Conservation (phyloP, 495 filamentous ascomycete species). For the Penicillium subrubescens region DNA sequence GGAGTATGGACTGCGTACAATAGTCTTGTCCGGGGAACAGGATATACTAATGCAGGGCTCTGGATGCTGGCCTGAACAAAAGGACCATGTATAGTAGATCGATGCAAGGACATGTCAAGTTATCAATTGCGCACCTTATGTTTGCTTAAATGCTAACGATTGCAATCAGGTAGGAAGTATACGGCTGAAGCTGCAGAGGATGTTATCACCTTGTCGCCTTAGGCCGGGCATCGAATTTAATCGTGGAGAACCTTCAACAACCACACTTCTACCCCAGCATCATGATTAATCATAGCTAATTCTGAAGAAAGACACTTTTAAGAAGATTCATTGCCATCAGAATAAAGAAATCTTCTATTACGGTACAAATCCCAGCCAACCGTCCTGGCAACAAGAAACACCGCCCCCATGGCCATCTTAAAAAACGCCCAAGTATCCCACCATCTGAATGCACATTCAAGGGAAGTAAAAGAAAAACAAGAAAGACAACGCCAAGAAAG, state of each 20-base stretch:
- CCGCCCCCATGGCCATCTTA: constrained; percentile 18
- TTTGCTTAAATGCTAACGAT: not conserved
- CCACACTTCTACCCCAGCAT: not conserved
- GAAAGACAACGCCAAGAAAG: constrained; percentile 1
- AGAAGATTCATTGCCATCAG: not conserved
- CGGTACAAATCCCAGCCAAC: constrained; percentile 18
- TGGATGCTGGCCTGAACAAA: not conserved
- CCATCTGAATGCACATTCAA: constrained; percentile 30
- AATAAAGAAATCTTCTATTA: constrained; percentile 18
- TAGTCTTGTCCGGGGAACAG: constrained; percentile 2
- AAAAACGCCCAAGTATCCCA: constrained; percentile 25
- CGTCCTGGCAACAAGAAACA: constrained; percentile 11
- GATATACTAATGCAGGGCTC: not conserved
- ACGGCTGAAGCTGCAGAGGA: not conserved
- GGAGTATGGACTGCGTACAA: not conserved
- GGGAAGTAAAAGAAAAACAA: constrained; percentile 6
- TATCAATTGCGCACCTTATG: not conserved
- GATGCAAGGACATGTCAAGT: not conserved
- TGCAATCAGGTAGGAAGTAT: not conserved
- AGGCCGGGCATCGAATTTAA: not conserved
- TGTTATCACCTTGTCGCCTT: no score
- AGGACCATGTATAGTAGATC: not conserved
- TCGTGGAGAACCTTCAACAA: not conserved
- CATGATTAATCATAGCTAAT: not conserved
- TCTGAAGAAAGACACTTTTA: not conserved